These are phyloP conservation scores for Olyra latifolia DNA, from an alignment of 176 grass and related monocot genomes.

Conservation along the genomic window DNA sequence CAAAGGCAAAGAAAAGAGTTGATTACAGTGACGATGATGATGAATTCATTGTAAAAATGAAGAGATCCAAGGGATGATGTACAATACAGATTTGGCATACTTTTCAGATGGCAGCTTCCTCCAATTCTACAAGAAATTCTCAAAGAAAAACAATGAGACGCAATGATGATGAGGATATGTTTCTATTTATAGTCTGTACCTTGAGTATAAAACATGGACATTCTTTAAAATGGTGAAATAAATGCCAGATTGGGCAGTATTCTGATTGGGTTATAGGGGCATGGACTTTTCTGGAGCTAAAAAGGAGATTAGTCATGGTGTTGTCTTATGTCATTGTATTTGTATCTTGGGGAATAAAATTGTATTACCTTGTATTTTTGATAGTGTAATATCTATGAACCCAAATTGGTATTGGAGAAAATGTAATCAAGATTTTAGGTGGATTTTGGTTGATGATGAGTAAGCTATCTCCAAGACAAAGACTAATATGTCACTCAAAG, in stretches of 20 bases:
- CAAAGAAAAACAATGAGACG: background rate
- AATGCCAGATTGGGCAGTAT: background rate
- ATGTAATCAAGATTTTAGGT: too few relatives aligned
- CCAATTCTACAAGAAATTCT: background rate
- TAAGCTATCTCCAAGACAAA: too few relatives aligned
- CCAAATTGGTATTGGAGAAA: too few relatives aligned
- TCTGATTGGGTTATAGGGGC: background rate
- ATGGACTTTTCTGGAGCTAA: background rate
- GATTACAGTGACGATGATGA: constrained; percentile 56
- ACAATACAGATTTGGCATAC: background rate
- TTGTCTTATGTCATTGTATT: background rate
- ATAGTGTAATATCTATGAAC: too few relatives aligned
- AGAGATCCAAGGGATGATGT: constrained; percentile 51
- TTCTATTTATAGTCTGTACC: background rate
- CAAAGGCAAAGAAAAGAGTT: constrained; percentile 73
- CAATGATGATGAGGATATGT: background rate
- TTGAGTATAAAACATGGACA: background rate
- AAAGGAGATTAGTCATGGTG: background rate
- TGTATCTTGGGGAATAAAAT: background rate
- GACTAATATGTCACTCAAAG: too few relatives aligned
- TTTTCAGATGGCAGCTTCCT: background rate
- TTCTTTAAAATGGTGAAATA: constrained; percentile 15
- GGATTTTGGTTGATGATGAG: too few relatives aligned
- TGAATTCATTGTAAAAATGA: constrained; percentile 67
- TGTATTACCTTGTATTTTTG: too few relatives aligned